Conservation (phyloP, 345 rosid genomes). For the Salix viminalis region DNA sequence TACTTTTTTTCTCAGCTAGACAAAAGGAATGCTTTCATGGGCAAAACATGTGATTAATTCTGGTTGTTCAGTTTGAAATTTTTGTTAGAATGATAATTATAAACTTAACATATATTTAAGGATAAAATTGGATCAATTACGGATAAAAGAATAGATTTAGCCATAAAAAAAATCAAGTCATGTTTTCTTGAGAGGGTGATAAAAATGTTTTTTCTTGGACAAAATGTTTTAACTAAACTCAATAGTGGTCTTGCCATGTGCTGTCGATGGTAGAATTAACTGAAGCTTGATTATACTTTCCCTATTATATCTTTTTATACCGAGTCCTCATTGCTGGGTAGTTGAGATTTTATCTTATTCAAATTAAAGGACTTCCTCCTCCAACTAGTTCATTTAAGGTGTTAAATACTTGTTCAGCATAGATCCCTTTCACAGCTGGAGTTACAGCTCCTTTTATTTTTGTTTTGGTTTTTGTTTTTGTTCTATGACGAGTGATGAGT, state of each 20-base stretch:
- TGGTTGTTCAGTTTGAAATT: too few relatives aligned
- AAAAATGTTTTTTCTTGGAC: background rate
- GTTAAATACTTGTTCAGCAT: background rate
- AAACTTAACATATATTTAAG: too few relatives aligned
- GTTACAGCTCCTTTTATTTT: background rate
- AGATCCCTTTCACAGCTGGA: background rate
- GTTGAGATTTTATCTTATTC: background rate
- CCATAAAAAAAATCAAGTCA: background rate
- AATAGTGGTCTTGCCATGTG: background rate
- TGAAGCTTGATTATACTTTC: background rate
- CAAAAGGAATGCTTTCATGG: too few relatives aligned
- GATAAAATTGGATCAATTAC: too few relatives aligned
- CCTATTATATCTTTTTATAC: background rate
- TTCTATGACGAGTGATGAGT: background rate
- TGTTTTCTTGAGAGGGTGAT: background rate
- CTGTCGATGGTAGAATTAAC: background rate
- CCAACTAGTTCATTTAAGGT: background rate
- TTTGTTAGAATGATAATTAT: too few relatives aligned
- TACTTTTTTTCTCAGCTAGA: too few relatives aligned
- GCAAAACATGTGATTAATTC: too few relatives aligned
- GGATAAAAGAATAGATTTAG: too few relatives aligned
- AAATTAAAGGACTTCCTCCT: background rate
- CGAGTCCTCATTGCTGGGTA: background rate
- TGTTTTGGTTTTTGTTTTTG: background rate
- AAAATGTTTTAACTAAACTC: background rate